Evolutionary conservation across 169 alveolate genomes (phyloP).

Genomic region (Eimeria necatrix): DNA sequence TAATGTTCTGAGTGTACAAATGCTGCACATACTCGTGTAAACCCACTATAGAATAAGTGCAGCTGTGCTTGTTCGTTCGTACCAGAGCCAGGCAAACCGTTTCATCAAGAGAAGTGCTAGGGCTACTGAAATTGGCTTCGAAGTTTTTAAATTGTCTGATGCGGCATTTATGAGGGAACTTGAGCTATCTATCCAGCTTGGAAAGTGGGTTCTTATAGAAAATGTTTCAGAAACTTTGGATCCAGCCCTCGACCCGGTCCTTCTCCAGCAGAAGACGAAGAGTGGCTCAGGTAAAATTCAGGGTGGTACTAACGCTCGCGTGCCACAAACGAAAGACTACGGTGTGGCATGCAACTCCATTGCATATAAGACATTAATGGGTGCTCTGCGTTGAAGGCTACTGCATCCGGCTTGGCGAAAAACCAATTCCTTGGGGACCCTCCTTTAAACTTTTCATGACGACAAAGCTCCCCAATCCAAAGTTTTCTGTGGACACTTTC

Average conservation of each 20-base stretch:
- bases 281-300: conserved; percentile 85
- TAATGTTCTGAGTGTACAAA: neutral
- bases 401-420: conserved; percentile 94
- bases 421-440: conserved; percentile 94
- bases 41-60: too few relatives aligned
- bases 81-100: conserved; percentile 94
- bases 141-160: conserved; percentile 89
- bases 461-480: conserved; percentile 97
- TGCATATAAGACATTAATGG: neutral
- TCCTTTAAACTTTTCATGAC: conserved; percentile 97
- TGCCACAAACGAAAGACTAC: too few relatives aligned
- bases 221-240: conserved; percentile 94
- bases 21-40: neutral
- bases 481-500: conserved; percentile 97
- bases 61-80: neutral
- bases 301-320: neutral
- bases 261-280: conserved; percentile 84
- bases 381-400: conserved; percentile 86
- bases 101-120: conserved; percentile 97
- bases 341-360: neutral
- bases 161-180: conserved; percentile 83
- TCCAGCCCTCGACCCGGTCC: conserved; percentile 83
- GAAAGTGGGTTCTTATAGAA: conserved; percentile 94
- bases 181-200: conserved; percentile 95
- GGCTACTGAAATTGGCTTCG: conserved; percentile 89